Base-by-base conservation (phyloP, 208 protist species). In the Acanthamoeba castellanii region DNA sequence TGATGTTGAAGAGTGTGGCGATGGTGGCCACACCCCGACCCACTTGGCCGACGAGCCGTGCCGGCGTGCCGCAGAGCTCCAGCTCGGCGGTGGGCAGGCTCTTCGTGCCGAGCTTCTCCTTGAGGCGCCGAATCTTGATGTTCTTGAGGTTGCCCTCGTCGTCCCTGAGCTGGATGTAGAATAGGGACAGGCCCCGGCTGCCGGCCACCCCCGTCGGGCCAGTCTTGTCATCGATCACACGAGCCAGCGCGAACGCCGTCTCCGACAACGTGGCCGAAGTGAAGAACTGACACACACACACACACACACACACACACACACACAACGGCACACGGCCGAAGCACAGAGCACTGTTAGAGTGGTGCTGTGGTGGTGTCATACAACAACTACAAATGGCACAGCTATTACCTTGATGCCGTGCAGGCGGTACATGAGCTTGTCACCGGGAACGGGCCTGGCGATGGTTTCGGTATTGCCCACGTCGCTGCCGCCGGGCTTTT, bases 81-180 rank as follows among this genome's bases (percentile, higher is more conserved):
- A 97, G 32, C 88, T 97, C 96, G 59, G 96, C 95, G 20, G 96
- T 97, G 52, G 96, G 96, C 27, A 97, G 70, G 16, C 92, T 45
- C 89, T 96, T 95, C 11, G 96, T 97, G 87, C 96, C 96, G 13
- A 97, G 66, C 94, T 97, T 97, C 18, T 97, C 47, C 84, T 96
- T 96, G 59, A 96, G 95, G 3, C 92, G 59, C 5, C 81, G 87
- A 57, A 96, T 81, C 13, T 64, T n/a, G 25, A 96, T 91, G 45
- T 88, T 85, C 61, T 95, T 94, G 22, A 95, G 72, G 32, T 76
- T 84, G 47, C 81, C 72, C n/a, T 74, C 57, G 16, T 70, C 74
- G 55, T 96, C 59, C 37, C 91, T n/a, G 16, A 85, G 66, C 52
- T 85, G 30, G 25, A 95, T 57, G 70, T 91, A 95, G 34, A 95